Base-by-base conservation (phyloP, 768 basidiomycete genomes). In the Leccinum disarticulatum region DNA sequence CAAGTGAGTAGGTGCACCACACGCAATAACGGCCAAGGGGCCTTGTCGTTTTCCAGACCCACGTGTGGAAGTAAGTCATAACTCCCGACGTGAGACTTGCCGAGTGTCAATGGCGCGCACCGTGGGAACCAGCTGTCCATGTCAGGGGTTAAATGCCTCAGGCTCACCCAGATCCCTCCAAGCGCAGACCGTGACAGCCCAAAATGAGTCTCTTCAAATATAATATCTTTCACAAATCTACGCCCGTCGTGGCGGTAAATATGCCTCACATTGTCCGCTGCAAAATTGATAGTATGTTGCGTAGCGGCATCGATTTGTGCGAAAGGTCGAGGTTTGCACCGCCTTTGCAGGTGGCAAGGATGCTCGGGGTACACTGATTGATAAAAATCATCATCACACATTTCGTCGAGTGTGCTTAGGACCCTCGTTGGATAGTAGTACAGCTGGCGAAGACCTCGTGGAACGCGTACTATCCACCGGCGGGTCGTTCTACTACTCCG, bases 401-500 rank as follows among this genome's bases (percentile, higher is more conserved):
- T 14, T 52, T 1, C 33, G 36, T 15, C 22, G 33, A 15, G 22
- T 53, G 14, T 52, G 28, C 22, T 4, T 52, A 19, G 50, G 7
- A 4, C 30, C 50, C 19, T 5, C 11, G 7, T 35, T 5, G 2
- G 13, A 1, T 25, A 25, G 22, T 31, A 33, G 31, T 43, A 36
- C 41, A 13, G 43, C 11, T 6, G 8, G 19, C 1, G 56, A 55
- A 3, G 57, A 63, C 2, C 43, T 38, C 13, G n/a, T 68, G 9
- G 67, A 68, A 51, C 58, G 67, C 8, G 56, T 68, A 6, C 57
- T 66, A 6, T 66, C 64, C 5, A 38, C 57, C 0, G 43, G 11
- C 5, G 64, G 59, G 6, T 41, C 41, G 6, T 46, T 27, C 17
- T 59, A 65, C 17, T 59, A 65, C 15, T 61, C 53, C 1, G 58